Percentiles rank a stretch among this genome's conserved stretches.
Conservation (phyloP, 78 protist species). For the slime mould (Dictyostelium discoideum) region DNA sequence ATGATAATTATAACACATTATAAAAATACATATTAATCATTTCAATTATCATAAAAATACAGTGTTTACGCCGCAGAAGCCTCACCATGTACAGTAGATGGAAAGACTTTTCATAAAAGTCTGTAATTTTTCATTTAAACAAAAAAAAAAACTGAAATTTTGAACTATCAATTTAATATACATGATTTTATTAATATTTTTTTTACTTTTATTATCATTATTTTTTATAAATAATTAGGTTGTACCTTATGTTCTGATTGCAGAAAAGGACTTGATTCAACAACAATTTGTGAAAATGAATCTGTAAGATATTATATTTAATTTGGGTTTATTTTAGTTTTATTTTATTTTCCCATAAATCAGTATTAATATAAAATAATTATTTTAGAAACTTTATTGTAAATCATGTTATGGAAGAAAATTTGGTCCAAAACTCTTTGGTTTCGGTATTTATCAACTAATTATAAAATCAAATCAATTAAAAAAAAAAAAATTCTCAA, state of each 20-base stretch:
- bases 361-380: not conserved
- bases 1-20: too few relatives aligned
- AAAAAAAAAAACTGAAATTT: too few relatives aligned
- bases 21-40: too few relatives aligned
- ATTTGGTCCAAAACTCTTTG: slow-evolving; percentile 4
- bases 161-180: too few relatives aligned
- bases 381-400: not conserved
- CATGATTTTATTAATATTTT: too few relatives aligned
- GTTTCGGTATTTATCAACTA: not conserved
- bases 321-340: not conserved
- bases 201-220: too few relatives aligned
- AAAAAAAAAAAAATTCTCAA: not conserved
- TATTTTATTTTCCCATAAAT: not conserved
- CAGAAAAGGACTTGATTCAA: not conserved
- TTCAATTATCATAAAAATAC: too few relatives aligned
- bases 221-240: not conserved
- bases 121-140: too few relatives aligned
- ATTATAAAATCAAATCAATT: not conserved
- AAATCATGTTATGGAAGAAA: not conserved
- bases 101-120: not conserved
- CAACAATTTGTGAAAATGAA: not conserved
- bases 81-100: not conserved
- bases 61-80: not conserved
- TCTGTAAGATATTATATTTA: not conserved
- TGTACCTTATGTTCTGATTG: not conserved